Evolutionary conservation across 345 rosid species (phyloP).

Genomic region (Boechera stricta): DNA sequence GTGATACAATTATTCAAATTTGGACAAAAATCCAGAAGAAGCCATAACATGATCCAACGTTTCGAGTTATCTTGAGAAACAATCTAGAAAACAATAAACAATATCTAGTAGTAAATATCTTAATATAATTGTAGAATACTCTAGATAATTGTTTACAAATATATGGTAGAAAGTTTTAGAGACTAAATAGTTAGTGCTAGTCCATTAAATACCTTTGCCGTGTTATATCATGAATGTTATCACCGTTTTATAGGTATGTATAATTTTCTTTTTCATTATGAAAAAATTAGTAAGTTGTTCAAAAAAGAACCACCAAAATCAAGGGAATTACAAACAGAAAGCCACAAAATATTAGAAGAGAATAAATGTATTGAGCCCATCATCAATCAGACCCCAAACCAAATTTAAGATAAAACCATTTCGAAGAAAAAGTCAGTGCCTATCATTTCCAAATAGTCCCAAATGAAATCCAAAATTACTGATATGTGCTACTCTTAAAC

Average conservation of each 20-base stretch:
- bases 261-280: not conserved
- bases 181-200: not conserved
- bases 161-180: not conserved
- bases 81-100: not conserved
- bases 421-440: constrained; percentile 3
- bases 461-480: constrained; percentile 1
- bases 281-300: not conserved
- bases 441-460: not conserved
- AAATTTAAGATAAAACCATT: not conserved
- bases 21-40: not conserved
- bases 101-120: not conserved
- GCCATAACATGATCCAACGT: not conserved
- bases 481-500: constrained; percentile 33
- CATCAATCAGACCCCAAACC: not conserved
- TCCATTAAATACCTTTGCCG: not conserved
- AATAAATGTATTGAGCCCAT: not conserved
- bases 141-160: not conserved
- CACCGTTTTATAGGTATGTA: not conserved
- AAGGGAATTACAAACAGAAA: not conserved
- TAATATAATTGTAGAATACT: not conserved
- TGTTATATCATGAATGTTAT: not conserved
- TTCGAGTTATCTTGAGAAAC: not conserved
- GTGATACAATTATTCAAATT: not conserved
- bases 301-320: not conserved
- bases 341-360: constrained; percentile 4